A percentile compares a stretch with the other conserved stretches of the same genome.
Evolutionary conservation across 257 asterid species (phyloP).

Genomic region (Marsdenia floribunda): DNA sequence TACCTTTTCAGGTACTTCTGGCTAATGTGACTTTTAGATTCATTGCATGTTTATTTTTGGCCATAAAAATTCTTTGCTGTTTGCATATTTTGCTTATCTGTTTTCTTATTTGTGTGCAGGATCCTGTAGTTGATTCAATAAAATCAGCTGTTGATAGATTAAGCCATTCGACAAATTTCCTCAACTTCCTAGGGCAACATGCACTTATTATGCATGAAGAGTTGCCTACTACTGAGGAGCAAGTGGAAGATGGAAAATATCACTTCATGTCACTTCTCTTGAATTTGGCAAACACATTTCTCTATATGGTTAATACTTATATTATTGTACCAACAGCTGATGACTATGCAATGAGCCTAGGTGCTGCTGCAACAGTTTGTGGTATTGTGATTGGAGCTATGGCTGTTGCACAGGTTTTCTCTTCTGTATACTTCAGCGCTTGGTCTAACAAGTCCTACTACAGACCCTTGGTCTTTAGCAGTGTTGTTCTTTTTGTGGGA

Average conservation of each 20-base stretch:
- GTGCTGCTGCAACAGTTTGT: slow-evolving; percentile 98
- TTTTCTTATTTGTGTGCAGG: slow-evolving; percentile 44
- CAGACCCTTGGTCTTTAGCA: slow-evolving; percentile 89
- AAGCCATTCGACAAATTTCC: slow-evolving; percentile 81
- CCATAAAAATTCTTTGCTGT: slow-evolving; percentile 3
- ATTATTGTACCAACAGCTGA: slow-evolving; percentile 98
- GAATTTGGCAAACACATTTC: slow-evolving; percentile 92
- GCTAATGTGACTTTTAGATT: not conserved
- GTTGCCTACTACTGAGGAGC: slow-evolving; percentile 66
- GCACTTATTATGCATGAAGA: slow-evolving; percentile 98
- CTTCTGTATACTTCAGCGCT: slow-evolving; percentile 98
- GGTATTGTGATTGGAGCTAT: slow-evolving; percentile 93
- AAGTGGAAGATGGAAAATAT: slow-evolving; percentile 65
- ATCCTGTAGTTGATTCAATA: slow-evolving; percentile 78
- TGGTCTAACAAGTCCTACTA: slow-evolving; percentile 96
- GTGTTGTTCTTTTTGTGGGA: slow-evolving; percentile 68
- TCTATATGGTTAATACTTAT: slow-evolving; percentile 95
- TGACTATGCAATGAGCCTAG: slow-evolving; percentile 95
- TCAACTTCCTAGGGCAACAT: slow-evolving; percentile 86
- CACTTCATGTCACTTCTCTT: slow-evolving; percentile 86
- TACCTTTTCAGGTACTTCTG: slow-evolving; percentile 58
- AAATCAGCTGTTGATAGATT: slow-evolving; percentile 83
- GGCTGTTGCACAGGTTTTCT: slow-evolving; percentile 97
- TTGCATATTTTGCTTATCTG: slow-evolving; percentile 17
- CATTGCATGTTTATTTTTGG: not conserved